Conservation (phyloP, 2,329 filamentous ascomycete species). For the Anisogramma anomala region DNA sequence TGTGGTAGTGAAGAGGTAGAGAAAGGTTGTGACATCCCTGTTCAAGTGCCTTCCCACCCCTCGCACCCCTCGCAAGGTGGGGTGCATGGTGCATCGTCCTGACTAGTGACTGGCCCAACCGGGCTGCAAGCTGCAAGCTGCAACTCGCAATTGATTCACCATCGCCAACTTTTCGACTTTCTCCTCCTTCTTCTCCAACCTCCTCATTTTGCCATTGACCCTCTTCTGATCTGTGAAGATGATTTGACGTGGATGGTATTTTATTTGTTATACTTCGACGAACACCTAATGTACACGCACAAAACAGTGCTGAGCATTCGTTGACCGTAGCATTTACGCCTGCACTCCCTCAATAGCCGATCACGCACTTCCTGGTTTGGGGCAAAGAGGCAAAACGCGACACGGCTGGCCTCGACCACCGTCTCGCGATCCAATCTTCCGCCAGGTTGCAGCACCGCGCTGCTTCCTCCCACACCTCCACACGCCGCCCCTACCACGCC, state of each 20-base stretch:
- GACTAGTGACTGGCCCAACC: neutral
- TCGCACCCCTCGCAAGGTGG: neutral
- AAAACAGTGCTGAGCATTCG: neutral
- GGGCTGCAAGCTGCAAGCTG: neutral
- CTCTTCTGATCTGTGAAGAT: neutral
- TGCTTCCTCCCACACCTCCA: neutral
- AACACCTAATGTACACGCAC: neutral
- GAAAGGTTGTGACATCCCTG: no score
- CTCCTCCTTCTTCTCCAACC: neutral
- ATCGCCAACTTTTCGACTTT: neutral
- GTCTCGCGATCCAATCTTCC: neutral
- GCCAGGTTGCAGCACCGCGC: conserved; percentile 1
- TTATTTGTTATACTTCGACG: neutral
- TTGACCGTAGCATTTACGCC: conserved; percentile 1
- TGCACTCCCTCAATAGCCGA: no score
- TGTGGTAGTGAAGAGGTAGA: no score
- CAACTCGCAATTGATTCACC: neutral
- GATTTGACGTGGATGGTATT: neutral
- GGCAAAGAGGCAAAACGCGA: neutral
- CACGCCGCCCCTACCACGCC: neutral
- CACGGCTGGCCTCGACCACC: conserved; percentile 3
- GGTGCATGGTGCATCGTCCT: neutral
- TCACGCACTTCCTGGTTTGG: conserved; percentile 1
- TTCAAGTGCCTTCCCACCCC: no score
- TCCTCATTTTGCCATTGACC: conserved; percentile 1